Evolutionary conservation across 1,284 basidiomycete genomes (phyloP).

Genomic region (Ganoderma boninense): DNA sequence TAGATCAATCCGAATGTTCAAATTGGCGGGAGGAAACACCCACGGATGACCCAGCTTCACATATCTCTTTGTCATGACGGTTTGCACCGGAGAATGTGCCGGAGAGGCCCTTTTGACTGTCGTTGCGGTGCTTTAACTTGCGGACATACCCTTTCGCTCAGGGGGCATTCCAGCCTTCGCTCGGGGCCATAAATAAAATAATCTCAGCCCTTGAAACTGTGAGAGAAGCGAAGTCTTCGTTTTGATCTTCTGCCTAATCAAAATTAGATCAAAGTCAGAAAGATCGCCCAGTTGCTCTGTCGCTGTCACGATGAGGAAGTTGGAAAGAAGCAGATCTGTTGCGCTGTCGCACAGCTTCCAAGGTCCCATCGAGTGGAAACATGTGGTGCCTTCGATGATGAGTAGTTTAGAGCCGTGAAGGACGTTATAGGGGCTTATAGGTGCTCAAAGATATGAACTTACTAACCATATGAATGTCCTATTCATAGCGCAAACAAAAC

Average conservation of each 20-base stretch:
- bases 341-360: not conserved
- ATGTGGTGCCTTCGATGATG: not conserved
- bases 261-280: not conserved
- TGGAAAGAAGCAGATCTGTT: not conserved
- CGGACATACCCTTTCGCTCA: not conserved
- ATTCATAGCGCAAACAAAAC: not conserved
- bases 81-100: not conserved
- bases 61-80: not conserved
- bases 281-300: not conserved
- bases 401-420: not conserved
- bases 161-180: not conserved
- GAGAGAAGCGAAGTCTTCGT: not conserved
- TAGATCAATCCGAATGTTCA: not conserved
- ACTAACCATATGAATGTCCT: no score
- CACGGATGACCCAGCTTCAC: not conserved
- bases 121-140: not conserved
- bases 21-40: not conserved
- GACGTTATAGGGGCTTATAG: not conserved
- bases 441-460: no score
- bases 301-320: not conserved
- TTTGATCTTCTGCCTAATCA: not conserved
- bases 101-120: not conserved
- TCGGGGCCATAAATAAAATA: not conserved
- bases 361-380: not conserved
- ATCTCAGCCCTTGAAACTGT: no score